phyloP scores from a whole-genome alignment of 2,329 filamentous ascomycete species.

The Colletotrichum filicis region DNA sequence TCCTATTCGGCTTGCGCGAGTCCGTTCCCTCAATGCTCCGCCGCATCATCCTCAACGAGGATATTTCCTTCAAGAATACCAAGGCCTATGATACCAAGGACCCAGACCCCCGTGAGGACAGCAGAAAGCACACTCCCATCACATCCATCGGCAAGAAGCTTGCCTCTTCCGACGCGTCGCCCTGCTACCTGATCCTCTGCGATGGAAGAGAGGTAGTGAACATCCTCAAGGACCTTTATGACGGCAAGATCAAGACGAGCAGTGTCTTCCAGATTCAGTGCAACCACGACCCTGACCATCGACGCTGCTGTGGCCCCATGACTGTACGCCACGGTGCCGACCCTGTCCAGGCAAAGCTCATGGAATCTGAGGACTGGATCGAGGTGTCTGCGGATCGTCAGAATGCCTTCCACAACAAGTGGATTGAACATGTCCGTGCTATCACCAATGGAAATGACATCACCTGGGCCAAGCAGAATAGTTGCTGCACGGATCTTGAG shows the following conservation, averaged over 20 bases:
- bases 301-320: neutral
- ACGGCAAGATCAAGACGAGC: slow-evolving; percentile 55
- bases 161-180: slow-evolving; percentile 55
- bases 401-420: slow-evolving; percentile 30
- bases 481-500: slow-evolving; percentile 3
- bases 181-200: slow-evolving; percentile 67
- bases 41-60: slow-evolving; percentile 38
- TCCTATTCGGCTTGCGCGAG: slow-evolving; percentile 63
- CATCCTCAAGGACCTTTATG: slow-evolving; percentile 66
- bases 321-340: neutral
- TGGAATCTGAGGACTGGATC: slow-evolving; percentile 39
- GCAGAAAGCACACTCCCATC: neutral
- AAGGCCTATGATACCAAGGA: neutral
- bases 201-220: slow-evolving; percentile 57
- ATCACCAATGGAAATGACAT: neutral
- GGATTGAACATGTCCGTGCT: slow-evolving; percentile 11
- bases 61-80: neutral
- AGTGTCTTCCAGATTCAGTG: slow-evolving; percentile 64
- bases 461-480: neutral
- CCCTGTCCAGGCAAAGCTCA: slow-evolving; percentile 21
- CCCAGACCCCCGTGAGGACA: fast-evolving
- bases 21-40: slow-evolving; percentile 65
- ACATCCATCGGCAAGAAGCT: slow-evolving; percentile 38
- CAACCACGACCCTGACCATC: slow-evolving; percentile 60
- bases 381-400: slow-evolving; percentile 41